Conservation (phyloP, 148 eudicot species). For the Persicaria tinctoria region DNA sequence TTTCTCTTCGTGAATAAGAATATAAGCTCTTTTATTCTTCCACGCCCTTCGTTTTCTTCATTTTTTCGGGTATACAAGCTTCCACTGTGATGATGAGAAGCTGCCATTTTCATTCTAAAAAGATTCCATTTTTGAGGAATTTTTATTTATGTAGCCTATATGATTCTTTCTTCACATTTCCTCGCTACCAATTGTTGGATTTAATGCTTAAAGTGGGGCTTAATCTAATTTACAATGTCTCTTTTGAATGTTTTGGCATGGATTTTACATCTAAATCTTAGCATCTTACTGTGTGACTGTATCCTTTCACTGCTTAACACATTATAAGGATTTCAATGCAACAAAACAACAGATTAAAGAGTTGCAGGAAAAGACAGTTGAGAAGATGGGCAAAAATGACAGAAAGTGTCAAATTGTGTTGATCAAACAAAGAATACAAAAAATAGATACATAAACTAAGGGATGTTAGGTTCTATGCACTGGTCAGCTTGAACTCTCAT, state of each 20-base stretch:
- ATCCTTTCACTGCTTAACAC: neutral
- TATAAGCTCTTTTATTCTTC: neutral
- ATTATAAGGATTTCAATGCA: neutral
- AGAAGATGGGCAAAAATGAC: neutral
- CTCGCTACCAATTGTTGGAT: neutral
- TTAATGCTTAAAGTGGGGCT: neutral
- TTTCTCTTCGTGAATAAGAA: no score
- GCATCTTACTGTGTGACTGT: neutral
- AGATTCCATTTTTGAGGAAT: constrained; percentile 7
- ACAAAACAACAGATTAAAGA: neutral
- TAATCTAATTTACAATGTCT: neutral
- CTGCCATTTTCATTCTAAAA: neutral
- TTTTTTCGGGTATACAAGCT: constrained; percentile 6
- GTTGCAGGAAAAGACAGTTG: no score
- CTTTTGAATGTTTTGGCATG: neutral
- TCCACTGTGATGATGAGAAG: constrained; percentile 13
- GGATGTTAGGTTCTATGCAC: neutral
- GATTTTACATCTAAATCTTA: neutral
- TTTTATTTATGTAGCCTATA: constrained; percentile 9
- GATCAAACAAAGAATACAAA: neutral
- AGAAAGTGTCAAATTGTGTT: neutral
- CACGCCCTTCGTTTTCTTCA: neutral
- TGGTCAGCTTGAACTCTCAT: neutral
- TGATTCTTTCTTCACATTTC: neutral
- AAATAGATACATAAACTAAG: neutral